Conservation (phyloP, 352 stramenopile genomes). For the Globisporangium paddicum region DNA sequence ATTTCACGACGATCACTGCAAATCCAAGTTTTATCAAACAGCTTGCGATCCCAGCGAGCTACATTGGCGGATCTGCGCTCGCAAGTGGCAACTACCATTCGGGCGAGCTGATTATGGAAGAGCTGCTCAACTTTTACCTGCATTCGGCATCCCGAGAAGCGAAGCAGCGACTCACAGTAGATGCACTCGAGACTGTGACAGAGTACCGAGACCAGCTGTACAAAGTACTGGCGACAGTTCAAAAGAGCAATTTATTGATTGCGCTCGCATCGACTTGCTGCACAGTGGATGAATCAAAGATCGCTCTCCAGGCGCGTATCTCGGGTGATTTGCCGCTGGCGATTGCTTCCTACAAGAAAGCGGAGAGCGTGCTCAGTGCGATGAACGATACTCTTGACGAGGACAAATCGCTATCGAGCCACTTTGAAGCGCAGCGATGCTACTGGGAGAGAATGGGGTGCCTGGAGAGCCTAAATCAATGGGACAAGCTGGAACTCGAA, state of each 20-base stretch:
- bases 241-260: conserved; percentile 64
- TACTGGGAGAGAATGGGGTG: conserved; percentile 62
- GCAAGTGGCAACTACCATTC: conserved; percentile 51
- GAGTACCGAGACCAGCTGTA: conserved; percentile 69
- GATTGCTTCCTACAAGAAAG: conserved; percentile 69
- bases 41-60: conserved; percentile 29
- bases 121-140: conserved; percentile 40
- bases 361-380: conserved; percentile 35
- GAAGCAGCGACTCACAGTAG: conserved; percentile 3
- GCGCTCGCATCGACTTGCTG: conserved; percentile 49
- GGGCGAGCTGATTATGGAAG: conserved; percentile 63
- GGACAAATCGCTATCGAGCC: conserved; percentile 15
- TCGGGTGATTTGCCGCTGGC: conserved; percentile 65
- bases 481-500: conserved; percentile 51
- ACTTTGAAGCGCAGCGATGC: conserved; percentile 50
- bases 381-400: conserved; percentile 38
- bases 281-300: conserved; percentile 46
- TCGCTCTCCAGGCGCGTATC: conserved; percentile 59
- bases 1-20: conserved; percentile 34
- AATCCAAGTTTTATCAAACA: conserved; percentile 23
- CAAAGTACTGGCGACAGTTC: conserved; percentile 57
- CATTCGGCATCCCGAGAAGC: neutral
- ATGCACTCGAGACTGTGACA: conserved; percentile 15
- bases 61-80: conserved; percentile 53
- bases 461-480: conserved; percentile 65